Percentiles rank a stretch among this genome's conserved stretches.
phyloP scores from a whole-genome alignment of 371 early-diverging fungal genomes.

The Mortierella sp. region DNA sequence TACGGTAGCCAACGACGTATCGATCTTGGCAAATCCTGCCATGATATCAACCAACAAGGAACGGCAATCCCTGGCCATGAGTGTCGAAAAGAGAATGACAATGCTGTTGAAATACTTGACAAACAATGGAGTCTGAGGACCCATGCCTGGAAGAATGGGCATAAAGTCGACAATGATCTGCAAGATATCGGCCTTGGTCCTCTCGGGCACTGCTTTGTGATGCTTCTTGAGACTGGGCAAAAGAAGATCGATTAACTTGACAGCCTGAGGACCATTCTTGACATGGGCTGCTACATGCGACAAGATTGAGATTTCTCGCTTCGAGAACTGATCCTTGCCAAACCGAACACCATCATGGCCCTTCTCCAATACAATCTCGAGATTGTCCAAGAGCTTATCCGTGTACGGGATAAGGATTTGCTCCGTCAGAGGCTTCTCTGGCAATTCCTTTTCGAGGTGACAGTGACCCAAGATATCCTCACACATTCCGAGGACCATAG shows the following conservation, averaged over 20 bases:
- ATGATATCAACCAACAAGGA: slow-evolving; percentile 71
- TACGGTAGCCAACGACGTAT: slow-evolving; percentile 63
- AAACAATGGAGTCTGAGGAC: slow-evolving; percentile 56
- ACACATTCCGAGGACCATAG: slow-evolving; percentile 76
- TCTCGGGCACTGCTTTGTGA: slow-evolving; percentile 76
- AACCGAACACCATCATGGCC: slow-evolving; percentile 62
- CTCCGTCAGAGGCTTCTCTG: slow-evolving; percentile 56
- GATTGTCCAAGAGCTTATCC: slow-evolving; percentile 66
- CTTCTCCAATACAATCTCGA: slow-evolving; percentile 68
- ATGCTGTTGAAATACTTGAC: slow-evolving; percentile 67
- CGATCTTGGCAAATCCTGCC: slow-evolving; percentile 69
- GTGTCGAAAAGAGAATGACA: slow-evolving; percentile 67
- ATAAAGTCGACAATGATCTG: slow-evolving; percentile 78
- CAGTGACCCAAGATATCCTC: slow-evolving; percentile 73
- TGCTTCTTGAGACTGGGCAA: slow-evolving; percentile 84
- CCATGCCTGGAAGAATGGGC: slow-evolving; percentile 64
- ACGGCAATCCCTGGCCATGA: slow-evolving; percentile 69
- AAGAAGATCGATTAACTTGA: slow-evolving; percentile 79
- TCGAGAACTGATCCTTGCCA: slow-evolving; percentile 66
- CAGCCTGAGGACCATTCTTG: slow-evolving; percentile 71
- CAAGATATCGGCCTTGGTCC: slow-evolving; percentile 86
- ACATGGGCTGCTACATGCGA: slow-evolving; percentile 82
- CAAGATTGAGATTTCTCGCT: slow-evolving; percentile 83
- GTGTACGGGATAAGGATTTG: slow-evolving; percentile 72
- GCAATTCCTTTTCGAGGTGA: slow-evolving; percentile 53